Conservation (phyloP, 257 asterid species). For the Solanum habrochaites region DNA sequence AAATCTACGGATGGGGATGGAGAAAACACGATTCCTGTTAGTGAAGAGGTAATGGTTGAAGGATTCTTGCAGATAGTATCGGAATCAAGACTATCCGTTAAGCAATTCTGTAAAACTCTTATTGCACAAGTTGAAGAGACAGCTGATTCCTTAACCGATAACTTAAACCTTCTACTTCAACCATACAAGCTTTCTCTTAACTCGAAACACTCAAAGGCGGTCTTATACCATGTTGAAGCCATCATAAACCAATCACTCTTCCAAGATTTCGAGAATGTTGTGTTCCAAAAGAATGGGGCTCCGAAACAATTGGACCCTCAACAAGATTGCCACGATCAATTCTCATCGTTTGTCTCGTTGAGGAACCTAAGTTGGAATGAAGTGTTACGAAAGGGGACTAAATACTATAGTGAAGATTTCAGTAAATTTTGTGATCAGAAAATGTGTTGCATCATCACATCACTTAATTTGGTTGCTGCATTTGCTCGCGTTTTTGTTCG, state of each 20-base stretch:
- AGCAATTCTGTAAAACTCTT: conserved; percentile 73
- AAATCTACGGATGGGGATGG: conserved; percentile 25
- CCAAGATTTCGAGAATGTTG: conserved; percentile 78
- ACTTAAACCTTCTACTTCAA: conserved; percentile 50
- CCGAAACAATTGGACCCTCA: conserved; percentile 52
- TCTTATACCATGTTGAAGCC: conserved; percentile 63
- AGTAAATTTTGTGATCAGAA: conserved; percentile 87
- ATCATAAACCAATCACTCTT: conserved; percentile 64
- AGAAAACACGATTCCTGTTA: conserved; percentile 44
- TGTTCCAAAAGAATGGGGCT: conserved; percentile 61
- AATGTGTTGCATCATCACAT: conserved; percentile 53
- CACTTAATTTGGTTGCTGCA: conserved; percentile 74
- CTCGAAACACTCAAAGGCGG: conserved; percentile 47
- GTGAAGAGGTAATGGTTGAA: conserved; percentile 65
- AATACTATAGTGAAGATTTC: conserved; percentile 78
- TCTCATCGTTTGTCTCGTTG: conserved; percentile 56
- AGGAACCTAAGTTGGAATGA: conserved; percentile 88
- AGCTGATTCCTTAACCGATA: conserved; percentile 33
- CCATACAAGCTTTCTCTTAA: conserved; percentile 48
- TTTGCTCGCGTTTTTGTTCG: conserved; percentile 73
- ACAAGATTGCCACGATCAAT: conserved; percentile 47
- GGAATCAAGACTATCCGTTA: conserved; percentile 73
- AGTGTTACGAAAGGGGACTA: conserved; percentile 78
- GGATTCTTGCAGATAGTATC: conserved; percentile 79
- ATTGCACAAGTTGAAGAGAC: conserved; percentile 37